A percentile compares a stretch with the other conserved stretches of the same genome.
These are phyloP conservation scores for Trichophyton rubrum DNA, from an alignment of 2,329 filamentous ascomycete species.

Conservation along the genomic window DNA sequence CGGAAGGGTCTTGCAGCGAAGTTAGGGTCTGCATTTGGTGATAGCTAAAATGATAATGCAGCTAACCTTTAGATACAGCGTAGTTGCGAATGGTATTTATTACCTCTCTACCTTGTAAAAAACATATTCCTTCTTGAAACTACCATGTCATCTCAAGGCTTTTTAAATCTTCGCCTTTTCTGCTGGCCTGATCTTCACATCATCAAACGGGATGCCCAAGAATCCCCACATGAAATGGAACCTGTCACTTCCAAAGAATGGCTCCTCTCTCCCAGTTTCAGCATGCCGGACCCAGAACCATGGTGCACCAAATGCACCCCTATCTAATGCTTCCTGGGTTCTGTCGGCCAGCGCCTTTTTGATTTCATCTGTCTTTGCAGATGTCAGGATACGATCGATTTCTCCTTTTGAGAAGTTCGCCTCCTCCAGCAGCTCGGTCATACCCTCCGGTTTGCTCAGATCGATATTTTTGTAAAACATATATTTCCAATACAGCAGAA, in stretches of 20 bases:
- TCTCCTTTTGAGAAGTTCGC: conserved; percentile 40
- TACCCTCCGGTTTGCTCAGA: conserved; percentile 45
- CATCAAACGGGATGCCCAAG: conserved; percentile 12
- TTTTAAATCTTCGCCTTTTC: neutral
- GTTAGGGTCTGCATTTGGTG: neutral
- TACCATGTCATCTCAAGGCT: too few relatives aligned
- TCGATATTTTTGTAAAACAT: conserved; percentile 53
- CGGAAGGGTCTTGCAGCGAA: neutral
- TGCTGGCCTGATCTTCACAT: conserved; percentile 9
- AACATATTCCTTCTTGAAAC: neutral
- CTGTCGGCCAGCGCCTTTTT: conserved; percentile 44
- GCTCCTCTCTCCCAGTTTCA: conserved; percentile 13
- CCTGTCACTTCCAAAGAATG: conserved; percentile 16
- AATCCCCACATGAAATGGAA: conserved; percentile 16
- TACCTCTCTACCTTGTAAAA: neutral
- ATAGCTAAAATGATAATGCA: neutral
- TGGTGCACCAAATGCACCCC: conserved; percentile 64
- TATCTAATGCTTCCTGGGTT: conserved; percentile 47
- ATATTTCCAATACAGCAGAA: conserved; percentile 44
- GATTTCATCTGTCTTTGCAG: conserved; percentile 37
- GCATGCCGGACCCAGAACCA: conserved; percentile 58
- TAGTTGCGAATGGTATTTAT: neutral
- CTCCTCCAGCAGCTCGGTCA: conserved; percentile 32
- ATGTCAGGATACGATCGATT: conserved; percentile 44
- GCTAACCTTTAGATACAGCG: neutral